Evolutionary conservation across 768 basidiomycete genomes (phyloP), one percentile per base, ranked within the genome.

Genomic region (Termitomyces eurrhizus): DNA sequence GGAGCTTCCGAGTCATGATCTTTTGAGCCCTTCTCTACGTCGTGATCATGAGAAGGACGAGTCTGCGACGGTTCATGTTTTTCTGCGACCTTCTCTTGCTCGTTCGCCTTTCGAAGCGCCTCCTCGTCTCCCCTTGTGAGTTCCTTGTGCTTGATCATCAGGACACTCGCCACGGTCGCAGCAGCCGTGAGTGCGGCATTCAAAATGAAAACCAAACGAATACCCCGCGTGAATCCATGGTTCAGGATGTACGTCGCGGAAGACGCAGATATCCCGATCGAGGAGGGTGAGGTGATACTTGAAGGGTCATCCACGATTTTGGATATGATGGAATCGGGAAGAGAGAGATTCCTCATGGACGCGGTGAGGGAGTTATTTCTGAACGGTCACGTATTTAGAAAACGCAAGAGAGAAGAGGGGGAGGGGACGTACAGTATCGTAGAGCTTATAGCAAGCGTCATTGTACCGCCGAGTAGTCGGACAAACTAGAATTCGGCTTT

Each of bases 391-490:
- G 32, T 32, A 14, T 49, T 49, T 58, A 26, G 7, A 12, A 37
- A 11, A 5, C 57, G 46, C 24, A 52, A 59, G 1, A 53, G 4
- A 6, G 18, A 12, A 18, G 35, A 46, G 52, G 35, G 1, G n/a
- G 1, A 4, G 21, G 21, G 32, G 13, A 65, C 73, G 53, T 62
- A 83, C 78, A 89, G 80, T 49, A 89, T 74, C 2, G 87, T 82
- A 0, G 82, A 78, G 4, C 81, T 84, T 32, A 88, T 75, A 1
- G 89, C 85, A 1, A 91, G 78, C 4, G 84, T 77, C 3, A 93
- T 67, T 0, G 89, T 86, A 18, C 89, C 89, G 21, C 90, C 90
- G 3, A 92, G 74, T 57, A 85, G 74, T 16, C 89, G 80, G 52
- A 89, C 76, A 64, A 91, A 89, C 86, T 87, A 37, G 7, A 18